Conservation (phyloP, 1,284 basidiomycete species). For the Fomitopsis pinicola region DNA sequence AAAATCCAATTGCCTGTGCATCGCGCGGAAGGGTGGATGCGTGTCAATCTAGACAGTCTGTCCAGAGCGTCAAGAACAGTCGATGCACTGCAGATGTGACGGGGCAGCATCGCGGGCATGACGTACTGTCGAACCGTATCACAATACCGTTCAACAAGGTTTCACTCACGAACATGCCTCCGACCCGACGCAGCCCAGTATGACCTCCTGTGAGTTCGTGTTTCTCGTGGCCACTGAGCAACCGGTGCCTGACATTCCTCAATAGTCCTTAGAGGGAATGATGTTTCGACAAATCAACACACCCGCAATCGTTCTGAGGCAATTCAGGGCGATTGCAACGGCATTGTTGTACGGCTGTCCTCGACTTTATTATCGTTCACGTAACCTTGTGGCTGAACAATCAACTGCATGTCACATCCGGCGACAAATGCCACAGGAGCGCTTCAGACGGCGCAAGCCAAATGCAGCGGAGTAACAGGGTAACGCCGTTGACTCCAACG, state of each 20-base stretch:
- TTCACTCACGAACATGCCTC: not conserved
- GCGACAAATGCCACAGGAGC: not conserved
- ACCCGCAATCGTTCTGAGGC: not conserved
- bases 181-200: not conserved
- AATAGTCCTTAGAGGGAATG: not conserved
- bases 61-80: not conserved
- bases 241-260: not conserved
- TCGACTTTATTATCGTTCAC: not conserved
- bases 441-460: not conserved
- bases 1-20: too few species aligned
- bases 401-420: not conserved
- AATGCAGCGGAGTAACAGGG: not conserved
- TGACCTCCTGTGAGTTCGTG: not conserved
- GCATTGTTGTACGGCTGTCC: not conserved
- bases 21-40: too few species aligned
- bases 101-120: not conserved
- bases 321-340: not conserved
- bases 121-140: not conserved
- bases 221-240: not conserved
- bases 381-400: not conserved
- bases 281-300: not conserved
- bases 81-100: not conserved
- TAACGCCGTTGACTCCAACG: not conserved
- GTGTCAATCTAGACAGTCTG: not conserved
- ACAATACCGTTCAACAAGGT: not conserved